Evolutionary conservation across 441 rosid genomes (phyloP).

Genomic region (Arabidopsis lyrata): DNA sequence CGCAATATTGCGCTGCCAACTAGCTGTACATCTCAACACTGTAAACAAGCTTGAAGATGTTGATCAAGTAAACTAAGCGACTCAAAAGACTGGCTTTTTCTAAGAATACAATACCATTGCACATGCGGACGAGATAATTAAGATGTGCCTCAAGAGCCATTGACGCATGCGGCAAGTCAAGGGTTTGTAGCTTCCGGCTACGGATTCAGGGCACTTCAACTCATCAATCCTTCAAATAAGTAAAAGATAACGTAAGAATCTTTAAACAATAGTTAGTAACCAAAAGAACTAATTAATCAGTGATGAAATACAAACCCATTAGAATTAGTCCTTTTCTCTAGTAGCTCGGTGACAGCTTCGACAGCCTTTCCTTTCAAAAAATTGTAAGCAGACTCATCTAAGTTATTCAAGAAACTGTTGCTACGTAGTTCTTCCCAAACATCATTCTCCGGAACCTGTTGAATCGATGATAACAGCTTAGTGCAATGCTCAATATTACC

Average conservation of each 20-base stretch:
- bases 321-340: conserved; percentile 62
- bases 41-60: conserved; percentile 63
- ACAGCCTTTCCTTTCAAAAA: conserved; percentile 60
- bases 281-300: neutral
- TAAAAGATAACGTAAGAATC: conserved; percentile 21
- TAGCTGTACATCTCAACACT: conserved; percentile 71
- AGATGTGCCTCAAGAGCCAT: conserved; percentile 62
- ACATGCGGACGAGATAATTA: conserved; percentile 52
- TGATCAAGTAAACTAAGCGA: conserved; percentile 50
- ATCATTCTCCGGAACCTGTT: conserved; percentile 68
- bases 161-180: conserved; percentile 60
- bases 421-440: conserved; percentile 65
- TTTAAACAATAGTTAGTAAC: neutral
- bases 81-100: conserved; percentile 39
- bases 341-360: conserved; percentile 50
- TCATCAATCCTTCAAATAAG: conserved; percentile 58
- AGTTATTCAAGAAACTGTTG: conserved; percentile 48
- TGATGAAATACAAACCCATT: conserved; percentile 54
- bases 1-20: conserved; percentile 53
- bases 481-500: neutral
- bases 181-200: conserved; percentile 72
- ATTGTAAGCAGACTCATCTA: conserved; percentile 48
- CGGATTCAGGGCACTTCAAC: conserved; percentile 76
- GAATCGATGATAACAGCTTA: neutral
- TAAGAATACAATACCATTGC: conserved; percentile 61